Evolutionary conservation across 176 grass and related monocot genomes (phyloP).

Genomic region (Pontederia crassipes): DNA sequence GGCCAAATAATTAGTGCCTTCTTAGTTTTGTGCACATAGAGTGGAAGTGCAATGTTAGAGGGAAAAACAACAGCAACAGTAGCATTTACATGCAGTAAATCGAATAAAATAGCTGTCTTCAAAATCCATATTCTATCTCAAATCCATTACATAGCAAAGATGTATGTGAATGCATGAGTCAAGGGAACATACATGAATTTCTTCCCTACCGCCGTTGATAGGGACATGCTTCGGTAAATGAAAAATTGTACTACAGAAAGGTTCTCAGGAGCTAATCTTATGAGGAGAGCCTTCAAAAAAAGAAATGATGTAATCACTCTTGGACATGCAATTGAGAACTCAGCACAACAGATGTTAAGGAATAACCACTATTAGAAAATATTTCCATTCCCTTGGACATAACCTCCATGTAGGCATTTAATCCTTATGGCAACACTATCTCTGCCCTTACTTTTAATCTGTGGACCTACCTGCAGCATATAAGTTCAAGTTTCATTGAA

Average conservation of each 20-base stretch:
- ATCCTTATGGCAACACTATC: slow-evolving; percentile 52
- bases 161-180: no score
- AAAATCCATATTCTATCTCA: no score
- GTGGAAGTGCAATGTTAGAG: background rate
- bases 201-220: no score
- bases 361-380: slow-evolving; percentile 73
- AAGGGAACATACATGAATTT: no score
- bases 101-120: no score
- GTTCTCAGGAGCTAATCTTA: no score
- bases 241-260: no score
- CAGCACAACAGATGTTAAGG: slow-evolving; percentile 81
- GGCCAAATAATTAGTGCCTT: no score
- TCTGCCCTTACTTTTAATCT: slow-evolving; percentile 67
- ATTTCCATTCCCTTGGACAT: slow-evolving; percentile 95
- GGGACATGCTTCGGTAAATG: no score
- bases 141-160: no score
- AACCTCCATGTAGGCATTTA: slow-evolving; percentile 70
- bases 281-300: no score
- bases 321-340: slow-evolving; percentile 9
- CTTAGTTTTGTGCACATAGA: no score
- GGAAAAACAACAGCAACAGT: background rate
- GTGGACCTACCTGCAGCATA: slow-evolving; percentile 70
- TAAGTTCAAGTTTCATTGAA: slow-evolving; percentile 2
- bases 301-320: background rate
- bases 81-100: slow-evolving; percentile 50